Evolutionary conservation across 2,329 filamentous ascomycete genomes (phyloP).

Genomic region (Chrysosporium queenslandicum): DNA sequence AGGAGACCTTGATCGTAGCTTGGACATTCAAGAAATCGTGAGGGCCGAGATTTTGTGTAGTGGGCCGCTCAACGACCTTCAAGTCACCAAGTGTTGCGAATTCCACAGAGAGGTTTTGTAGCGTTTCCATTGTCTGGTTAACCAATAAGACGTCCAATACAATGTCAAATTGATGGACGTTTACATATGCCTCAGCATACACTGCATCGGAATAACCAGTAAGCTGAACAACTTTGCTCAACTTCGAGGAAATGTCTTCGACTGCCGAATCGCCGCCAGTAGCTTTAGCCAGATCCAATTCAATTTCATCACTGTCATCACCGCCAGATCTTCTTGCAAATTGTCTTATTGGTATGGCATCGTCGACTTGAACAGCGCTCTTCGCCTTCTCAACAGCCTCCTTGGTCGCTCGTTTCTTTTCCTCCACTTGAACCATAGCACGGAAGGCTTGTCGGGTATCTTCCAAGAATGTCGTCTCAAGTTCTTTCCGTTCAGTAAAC

Average conservation of each 20-base stretch:
- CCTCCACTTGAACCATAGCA: conserved; percentile 92
- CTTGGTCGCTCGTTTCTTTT: conserved; percentile 94
- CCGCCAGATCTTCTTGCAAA: conserved; percentile 79
- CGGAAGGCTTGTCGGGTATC: conserved; percentile 94
- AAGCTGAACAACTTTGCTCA: conserved; percentile 90
- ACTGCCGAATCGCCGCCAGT: conserved; percentile 77
- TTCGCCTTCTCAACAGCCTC: conserved; percentile 88
- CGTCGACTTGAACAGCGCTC: conserved; percentile 88
- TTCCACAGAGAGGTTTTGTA: conserved; percentile 94
- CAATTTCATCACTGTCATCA: conserved; percentile 75
- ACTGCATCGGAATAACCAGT: conserved; percentile 97
- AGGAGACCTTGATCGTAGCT: conserved; percentile 96
- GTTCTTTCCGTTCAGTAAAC: conserved; percentile 77
- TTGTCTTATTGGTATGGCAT: conserved; percentile 86
- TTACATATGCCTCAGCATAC: conserved; percentile 98
- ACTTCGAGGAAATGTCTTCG: conserved; percentile 84
- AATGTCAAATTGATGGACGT: conserved; percentile 98
- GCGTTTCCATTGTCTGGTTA: conserved; percentile 91
- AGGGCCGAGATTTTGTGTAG: conserved; percentile 87
- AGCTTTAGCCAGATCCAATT: conserved; percentile 82
- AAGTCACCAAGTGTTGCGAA: conserved; percentile 97
- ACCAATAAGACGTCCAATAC: conserved; percentile 91
- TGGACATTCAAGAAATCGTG: conserved; percentile 98
- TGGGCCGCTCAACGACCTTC: conserved; percentile 93
- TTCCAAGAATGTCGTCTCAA: conserved; percentile 85